Evolutionary conservation across 495 filamentous ascomycete species (phyloP).

Genomic region (Penicillium argentinense): DNA sequence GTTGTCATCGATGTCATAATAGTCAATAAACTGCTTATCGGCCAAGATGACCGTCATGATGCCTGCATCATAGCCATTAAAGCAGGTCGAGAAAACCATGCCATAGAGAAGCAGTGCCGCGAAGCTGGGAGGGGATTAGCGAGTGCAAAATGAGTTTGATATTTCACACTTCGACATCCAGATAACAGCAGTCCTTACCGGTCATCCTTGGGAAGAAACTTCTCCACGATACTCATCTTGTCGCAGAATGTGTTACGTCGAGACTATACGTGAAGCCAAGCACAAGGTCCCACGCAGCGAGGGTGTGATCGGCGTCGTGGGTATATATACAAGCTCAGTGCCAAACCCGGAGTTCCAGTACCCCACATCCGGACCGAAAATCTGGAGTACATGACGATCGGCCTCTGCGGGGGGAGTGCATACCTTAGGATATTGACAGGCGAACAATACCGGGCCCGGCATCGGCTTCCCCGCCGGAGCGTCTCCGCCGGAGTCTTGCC

Average conservation of each 20-base stretch:
- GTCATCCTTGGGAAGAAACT: conserved; percentile 32
- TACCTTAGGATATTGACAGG: too few relatives aligned
- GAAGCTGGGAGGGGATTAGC: conserved; percentile 16
- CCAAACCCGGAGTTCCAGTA: conserved; percentile 4
- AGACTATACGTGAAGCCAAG: too few relatives aligned
- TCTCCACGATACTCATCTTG: conserved; percentile 28
- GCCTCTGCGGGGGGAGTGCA: not conserved
- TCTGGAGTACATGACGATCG: conserved; percentile 1
- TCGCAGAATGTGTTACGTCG: too few relatives aligned
- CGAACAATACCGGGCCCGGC: not conserved
- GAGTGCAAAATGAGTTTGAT: too few relatives aligned
- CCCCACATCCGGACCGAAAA: conserved; percentile 17
- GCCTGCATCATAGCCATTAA: conserved; percentile 42
- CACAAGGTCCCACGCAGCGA: too few relatives aligned
- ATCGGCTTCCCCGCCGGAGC: conserved; percentile 16
- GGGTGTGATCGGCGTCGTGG: not conserved
- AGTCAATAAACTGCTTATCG: conserved; percentile 36
- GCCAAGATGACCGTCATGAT: conserved; percentile 42
- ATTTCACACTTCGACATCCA: too few relatives aligned
- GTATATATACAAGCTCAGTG: conserved; percentile 6
- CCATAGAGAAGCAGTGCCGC: conserved; percentile 33
- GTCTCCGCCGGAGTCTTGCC: conserved; percentile 19
- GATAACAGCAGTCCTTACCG: conserved; percentile 18
- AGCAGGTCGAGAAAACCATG: conserved; percentile 37
- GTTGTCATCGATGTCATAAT: conserved; percentile 30